Percentiles rank a stretch among this genome's conserved stretches.
phyloP scores from a whole-genome alignment of 148 eudicot genomes.

The Chenopodium suecicum region DNA sequence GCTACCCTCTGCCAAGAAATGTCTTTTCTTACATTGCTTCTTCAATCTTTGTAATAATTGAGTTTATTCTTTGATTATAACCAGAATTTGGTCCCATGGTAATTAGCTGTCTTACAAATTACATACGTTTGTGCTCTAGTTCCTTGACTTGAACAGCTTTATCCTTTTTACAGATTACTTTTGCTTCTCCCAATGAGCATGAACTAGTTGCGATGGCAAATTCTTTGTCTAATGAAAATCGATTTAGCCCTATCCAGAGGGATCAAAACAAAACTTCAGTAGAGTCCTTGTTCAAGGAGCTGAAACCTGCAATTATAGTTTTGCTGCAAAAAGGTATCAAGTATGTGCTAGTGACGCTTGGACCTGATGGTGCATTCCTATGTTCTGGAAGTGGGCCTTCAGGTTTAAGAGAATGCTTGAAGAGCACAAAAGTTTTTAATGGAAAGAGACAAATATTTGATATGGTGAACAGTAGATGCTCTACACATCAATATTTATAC shows the following conservation, averaged over 20 bases:
- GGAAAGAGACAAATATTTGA: conserved; percentile 43
- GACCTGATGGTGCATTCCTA: conserved; percentile 71
- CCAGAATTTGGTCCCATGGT: not conserved
- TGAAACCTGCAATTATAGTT: conserved; percentile 67
- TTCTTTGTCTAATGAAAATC: conserved; percentile 46
- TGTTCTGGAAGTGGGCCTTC: conserved; percentile 52
- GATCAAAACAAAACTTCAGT: conserved; percentile 32
- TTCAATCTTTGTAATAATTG: not conserved
- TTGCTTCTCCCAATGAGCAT: conserved; percentile 91
- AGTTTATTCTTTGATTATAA: not conserved
- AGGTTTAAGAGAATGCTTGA: conserved; percentile 28
- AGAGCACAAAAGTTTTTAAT: conserved; percentile 18
- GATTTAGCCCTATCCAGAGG: conserved; percentile 44
- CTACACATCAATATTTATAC: conserved; percentile 35
- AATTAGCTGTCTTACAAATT: not conserved
- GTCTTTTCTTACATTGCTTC: not conserved
- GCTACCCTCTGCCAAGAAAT: not conserved
- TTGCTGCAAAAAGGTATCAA: conserved; percentile 68
- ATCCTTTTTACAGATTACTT: conserved; percentile 53
- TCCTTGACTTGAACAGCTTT: not conserved
- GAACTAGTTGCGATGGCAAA: conserved; percentile 96
- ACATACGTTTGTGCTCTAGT: not conserved
- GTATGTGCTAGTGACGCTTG: conserved; percentile 69
- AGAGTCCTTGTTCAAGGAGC: conserved; percentile 59
- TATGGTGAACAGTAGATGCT: conserved; percentile 49